Percentiles rank a stretch among this genome's conserved stretches.
Evolutionary conservation across 352 stramenopile genomes (phyloP).

Genomic region (Phytophthora melonis): DNA sequence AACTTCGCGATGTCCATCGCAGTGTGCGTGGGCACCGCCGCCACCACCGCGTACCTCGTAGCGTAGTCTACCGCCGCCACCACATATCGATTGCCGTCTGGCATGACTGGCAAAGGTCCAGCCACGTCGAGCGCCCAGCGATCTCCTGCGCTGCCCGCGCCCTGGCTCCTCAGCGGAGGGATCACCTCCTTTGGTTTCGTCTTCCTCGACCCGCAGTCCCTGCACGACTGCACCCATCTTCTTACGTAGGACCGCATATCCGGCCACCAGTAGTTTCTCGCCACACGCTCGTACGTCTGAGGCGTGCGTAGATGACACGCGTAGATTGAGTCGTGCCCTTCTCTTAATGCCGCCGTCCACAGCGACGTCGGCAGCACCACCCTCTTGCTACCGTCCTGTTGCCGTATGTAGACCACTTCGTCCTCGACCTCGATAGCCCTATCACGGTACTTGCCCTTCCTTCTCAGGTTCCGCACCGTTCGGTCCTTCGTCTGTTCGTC

Average conservation of each 20-base stretch:
- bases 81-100: constrained; percentile 6
- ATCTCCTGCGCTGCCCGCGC: neutral
- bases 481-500: neutral
- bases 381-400: neutral
- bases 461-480: neutral
- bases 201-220: neutral
- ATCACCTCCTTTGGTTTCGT: constrained; percentile 1
- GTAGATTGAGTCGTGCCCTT: neutral
- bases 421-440: neutral
- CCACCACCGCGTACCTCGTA: constrained; percentile 2
- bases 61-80: constrained; percentile 15
- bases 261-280: neutral
- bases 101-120: neutral
- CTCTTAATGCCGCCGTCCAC: neutral
- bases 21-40: neutral
- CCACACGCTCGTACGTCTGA: neutral
- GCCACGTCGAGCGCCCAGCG: too few species aligned
- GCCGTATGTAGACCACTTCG: neutral
- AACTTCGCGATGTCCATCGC: neutral
- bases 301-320: neutral
- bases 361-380: neutral
- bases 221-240: neutral
- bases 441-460: neutral
- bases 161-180: neutral
- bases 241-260: neutral